Evolutionary conservation across 257 asterid species (phyloP), one percentile per base, ranked within the genome.

Genomic region (Coffea canephora): DNA sequence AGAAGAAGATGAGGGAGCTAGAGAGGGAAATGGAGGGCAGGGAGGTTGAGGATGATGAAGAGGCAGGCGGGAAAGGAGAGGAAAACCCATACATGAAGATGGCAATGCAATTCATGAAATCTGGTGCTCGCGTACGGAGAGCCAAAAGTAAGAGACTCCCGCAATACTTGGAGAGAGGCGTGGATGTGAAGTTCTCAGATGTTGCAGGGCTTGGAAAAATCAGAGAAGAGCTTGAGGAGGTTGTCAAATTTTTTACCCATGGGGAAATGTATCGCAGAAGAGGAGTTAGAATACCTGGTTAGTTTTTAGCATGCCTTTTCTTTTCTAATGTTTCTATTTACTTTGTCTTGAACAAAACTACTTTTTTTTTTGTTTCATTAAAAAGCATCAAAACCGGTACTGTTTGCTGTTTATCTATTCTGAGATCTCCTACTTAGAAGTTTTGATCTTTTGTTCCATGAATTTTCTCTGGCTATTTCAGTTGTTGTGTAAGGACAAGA

Each of bases 121-220:
- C 98, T 61, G 99, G 99, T 83, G 99, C 99, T 49, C 97, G 98
- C 78, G 98, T 95, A 68, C 80, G 94, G 57, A 86, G 98, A 77
- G 96, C 91, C 0, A 84, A 78, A 12, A 85, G 62, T 76, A 95
- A 77, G 90, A 90, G 90, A 75, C 91, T 88, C 78, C 97, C 98
- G 2, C 96, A 95, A 87, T 95, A 91, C 80, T 79, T 95, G 90
- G 99, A 95, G 84, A 85, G 91, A 83, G 96, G 89, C 12, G 84
- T 91, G 55, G 97, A 93, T 87, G 98, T 93, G 75, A 95, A 95
- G 89, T 95, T 95, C 84, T 74, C 98, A 0, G 99, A 95, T 85
- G 99, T 95, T 80, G 98, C 98, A 4, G 99, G 99, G 83, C 98
- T 95, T 75, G 99, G 99, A 79, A 95, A 93, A 86, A 95, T 95